These are phyloP conservation scores for Yueomyces sinensis DNA, from an alignment of 805 yeast species.

Conservation along the genomic window DNA sequence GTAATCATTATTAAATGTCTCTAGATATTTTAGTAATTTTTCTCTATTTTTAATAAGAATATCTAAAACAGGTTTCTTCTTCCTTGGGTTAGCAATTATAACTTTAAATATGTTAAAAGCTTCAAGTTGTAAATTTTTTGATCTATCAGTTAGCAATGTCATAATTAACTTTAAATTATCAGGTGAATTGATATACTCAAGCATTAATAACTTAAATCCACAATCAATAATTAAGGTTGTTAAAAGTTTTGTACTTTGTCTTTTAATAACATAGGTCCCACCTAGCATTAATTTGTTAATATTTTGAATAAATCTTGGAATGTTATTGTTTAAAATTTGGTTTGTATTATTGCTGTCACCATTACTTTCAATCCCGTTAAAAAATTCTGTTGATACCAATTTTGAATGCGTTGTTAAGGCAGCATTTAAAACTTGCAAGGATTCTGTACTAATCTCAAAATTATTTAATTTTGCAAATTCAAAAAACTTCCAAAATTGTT, in stretches of 20 bases:
- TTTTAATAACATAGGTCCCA: slow-evolving; percentile 78
- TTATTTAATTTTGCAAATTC: slow-evolving; percentile 60
- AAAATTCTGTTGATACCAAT: slow-evolving; percentile 52
- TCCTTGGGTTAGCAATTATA: slow-evolving; percentile 92
- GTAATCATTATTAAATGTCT: slow-evolving; percentile 44
- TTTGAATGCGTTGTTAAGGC: slow-evolving; percentile 57
- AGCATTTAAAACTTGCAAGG: slow-evolving; percentile 66
- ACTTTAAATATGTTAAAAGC: slow-evolving; percentile 90
- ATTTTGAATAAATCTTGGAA: slow-evolving; percentile 41
- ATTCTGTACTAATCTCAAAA: slow-evolving; percentile 85
- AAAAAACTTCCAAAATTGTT: slow-evolving; percentile 71
- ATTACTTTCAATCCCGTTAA: slow-evolving; percentile 25
- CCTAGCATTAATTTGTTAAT: slow-evolving; percentile 64
- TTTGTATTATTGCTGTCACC: neutral
- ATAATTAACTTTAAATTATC: slow-evolving; percentile 76
- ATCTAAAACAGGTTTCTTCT: slow-evolving; percentile 66
- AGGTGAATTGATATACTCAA: slow-evolving; percentile 63
- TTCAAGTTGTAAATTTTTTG: slow-evolving; percentile 78
- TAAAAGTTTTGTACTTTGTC: slow-evolving; percentile 74
- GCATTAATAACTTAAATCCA: slow-evolving; percentile 59
- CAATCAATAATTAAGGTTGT: slow-evolving; percentile 59
- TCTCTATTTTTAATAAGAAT: slow-evolving; percentile 74
- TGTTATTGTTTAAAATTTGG: slow-evolving; percentile 22
- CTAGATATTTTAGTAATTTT: slow-evolving; percentile 57
- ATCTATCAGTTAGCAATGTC: slow-evolving; percentile 77